Evolutionary conservation across 2,329 filamentous ascomycete species (phyloP).

Genomic region (Aspergillus neoniger): DNA sequence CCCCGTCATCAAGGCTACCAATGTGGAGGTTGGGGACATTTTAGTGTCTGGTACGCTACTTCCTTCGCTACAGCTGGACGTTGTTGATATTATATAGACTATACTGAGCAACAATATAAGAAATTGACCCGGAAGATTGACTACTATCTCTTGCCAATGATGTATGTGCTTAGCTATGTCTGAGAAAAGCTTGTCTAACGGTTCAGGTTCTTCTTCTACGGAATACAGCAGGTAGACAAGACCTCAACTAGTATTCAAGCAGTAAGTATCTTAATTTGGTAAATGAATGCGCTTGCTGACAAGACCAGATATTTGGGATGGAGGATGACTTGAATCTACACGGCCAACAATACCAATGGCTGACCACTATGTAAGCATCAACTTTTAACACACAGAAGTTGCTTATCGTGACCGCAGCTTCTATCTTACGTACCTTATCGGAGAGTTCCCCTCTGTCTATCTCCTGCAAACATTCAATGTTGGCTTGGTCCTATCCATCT

Average conservation of each 20-base stretch:
- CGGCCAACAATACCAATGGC: not conserved
- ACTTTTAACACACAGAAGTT: no score
- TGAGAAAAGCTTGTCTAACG: not conserved
- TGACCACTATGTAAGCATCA: not conserved
- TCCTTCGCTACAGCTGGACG: no score
- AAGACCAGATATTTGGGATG: not conserved
- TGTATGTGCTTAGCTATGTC: not conserved
- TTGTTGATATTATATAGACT: not conserved
- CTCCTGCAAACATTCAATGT: not conserved
- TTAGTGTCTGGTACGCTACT: no score
- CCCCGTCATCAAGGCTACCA: no score
- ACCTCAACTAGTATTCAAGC: not conserved
- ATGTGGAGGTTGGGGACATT: no score
- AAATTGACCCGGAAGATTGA: not conserved
- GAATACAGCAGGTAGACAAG: constrained; percentile 5
- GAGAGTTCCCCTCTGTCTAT: not conserved
- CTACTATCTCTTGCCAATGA: not conserved
- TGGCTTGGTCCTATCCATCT: not conserved
- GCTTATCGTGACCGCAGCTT: not conserved
- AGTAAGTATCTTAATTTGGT: not conserved
- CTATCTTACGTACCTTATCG: not conserved
- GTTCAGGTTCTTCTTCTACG: not conserved
- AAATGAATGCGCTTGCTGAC: not conserved
- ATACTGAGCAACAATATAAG: not conserved
- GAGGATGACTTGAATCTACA: not conserved